Evolutionary conservation across 768 basidiomycete genomes (phyloP).

Genomic region (Hericium erinaceus): DNA sequence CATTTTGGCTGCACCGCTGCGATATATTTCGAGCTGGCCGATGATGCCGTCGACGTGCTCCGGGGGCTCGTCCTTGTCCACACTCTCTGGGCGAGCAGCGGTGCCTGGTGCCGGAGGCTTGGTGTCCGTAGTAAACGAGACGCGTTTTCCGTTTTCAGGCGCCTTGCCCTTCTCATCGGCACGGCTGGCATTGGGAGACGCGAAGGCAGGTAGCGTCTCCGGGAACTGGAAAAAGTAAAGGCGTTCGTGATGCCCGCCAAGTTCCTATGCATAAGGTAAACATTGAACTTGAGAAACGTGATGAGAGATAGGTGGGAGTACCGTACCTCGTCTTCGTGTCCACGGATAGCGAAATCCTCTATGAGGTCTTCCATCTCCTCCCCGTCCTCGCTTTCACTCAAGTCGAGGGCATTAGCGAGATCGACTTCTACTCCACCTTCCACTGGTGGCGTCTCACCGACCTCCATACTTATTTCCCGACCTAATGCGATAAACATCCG

Average conservation of each 20-base stretch:
- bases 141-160: constrained; percentile 33
- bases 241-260: constrained; percentile 46
- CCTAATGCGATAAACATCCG: neutral
- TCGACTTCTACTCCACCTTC: constrained; percentile 31
- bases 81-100: constrained; percentile 17
- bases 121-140: constrained; percentile 56
- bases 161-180: constrained; percentile 16
- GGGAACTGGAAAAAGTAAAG: constrained; percentile 92
- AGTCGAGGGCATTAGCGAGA: constrained; percentile 51
- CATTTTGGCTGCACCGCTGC: constrained; percentile 81
- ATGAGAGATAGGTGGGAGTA: neutral
- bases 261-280: constrained; percentile 29
- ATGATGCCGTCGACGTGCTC: constrained; percentile 60
- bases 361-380: constrained; percentile 72
- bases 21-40: constrained; percentile 78
- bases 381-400: constrained; percentile 71
- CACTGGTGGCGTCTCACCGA: constrained; percentile 6
- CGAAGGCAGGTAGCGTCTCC: constrained; percentile 70
- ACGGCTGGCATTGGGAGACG: constrained; percentile 25
- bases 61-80: constrained; percentile 15
- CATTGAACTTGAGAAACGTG: neutral
- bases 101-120: constrained; percentile 35
- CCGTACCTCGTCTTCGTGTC: constrained; percentile 31
- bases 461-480: constrained; percentile 15
- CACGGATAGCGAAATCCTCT: constrained; percentile 45